phyloP scores from a whole-genome alignment of 495 filamentous ascomycete genomes.

The Sordaria brevicollis region DNA sequence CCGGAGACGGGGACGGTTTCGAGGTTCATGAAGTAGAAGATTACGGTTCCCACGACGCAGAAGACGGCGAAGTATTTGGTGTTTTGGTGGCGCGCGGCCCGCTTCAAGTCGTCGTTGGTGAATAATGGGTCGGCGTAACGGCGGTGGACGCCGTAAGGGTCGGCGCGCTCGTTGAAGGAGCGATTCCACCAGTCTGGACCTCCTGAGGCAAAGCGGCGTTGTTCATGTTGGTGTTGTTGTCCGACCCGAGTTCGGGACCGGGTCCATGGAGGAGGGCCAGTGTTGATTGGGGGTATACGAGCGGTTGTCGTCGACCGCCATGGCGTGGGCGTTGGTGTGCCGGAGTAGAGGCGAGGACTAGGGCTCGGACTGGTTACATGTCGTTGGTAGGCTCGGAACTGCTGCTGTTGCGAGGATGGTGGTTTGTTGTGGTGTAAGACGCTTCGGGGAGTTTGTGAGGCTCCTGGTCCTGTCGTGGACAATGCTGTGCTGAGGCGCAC shows the following conservation, averaged over 20 bases:
- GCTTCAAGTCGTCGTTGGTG: slow-evolving; percentile 14
- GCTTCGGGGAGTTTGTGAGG: neutral
- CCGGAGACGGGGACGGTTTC: slow-evolving; percentile 75
- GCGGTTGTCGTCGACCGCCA: neutral
- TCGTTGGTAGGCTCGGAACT: neutral
- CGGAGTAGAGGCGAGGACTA: neutral
- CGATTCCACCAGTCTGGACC: neutral
- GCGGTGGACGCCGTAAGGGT: slow-evolving; percentile 12
- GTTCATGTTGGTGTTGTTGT: neutral
- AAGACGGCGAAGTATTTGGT: slow-evolving; percentile 23
- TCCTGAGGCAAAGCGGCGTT: neutral
- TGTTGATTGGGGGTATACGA: neutral
- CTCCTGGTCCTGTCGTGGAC: neutral
- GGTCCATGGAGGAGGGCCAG: neutral
- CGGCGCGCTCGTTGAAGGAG: neutral
- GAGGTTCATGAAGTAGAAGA: slow-evolving; percentile 61
- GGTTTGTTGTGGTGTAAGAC: neutral
- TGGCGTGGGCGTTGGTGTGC: neutral
- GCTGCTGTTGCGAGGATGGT: neutral
- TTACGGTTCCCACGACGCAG: slow-evolving; percentile 24
- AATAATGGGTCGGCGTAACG: slow-evolving; percentile 30
- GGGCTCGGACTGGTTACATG: neutral
- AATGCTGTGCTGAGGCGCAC: neutral
- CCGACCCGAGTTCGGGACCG: neutral
- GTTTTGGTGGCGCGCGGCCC: slow-evolving; percentile 15